Evolutionary conservation across 208 protist species (phyloP).

Genomic region (Vickermania spadyakhi): DNA sequence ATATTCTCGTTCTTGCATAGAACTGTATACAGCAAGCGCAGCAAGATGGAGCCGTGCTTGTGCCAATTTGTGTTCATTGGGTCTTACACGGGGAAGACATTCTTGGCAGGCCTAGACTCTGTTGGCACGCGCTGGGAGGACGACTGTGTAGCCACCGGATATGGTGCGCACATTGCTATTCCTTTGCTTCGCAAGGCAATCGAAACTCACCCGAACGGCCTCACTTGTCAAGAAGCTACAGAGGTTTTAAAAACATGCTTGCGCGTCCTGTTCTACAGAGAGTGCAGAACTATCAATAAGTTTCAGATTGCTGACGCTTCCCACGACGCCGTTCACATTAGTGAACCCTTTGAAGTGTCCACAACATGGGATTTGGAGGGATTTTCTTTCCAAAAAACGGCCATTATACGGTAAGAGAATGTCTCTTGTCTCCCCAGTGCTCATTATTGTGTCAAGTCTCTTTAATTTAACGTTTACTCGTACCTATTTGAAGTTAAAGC

Average conservation of each 20-base stretch:
- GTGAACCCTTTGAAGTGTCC: conserved; percentile 87
- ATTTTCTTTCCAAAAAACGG: conserved; percentile 79
- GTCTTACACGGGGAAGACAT: conserved; percentile 67
- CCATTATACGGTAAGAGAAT: conserved; percentile 73
- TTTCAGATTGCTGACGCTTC: conserved; percentile 87
- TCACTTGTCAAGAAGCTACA: conserved; percentile 83
- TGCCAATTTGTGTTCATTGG: conserved; percentile 94
- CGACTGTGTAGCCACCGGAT: conserved; percentile 91
- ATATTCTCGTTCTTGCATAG: conserved; percentile 92
- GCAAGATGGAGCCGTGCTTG: conserved; percentile 94
- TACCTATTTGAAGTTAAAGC: too few species aligned
- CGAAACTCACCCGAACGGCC: conserved; percentile 55
- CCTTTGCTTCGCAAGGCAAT: conserved; percentile 91
- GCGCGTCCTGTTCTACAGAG: conserved; percentile 95
- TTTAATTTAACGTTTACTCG: too few species aligned
- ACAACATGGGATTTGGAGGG: conserved; percentile 92
- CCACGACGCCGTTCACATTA: conserved; percentile 59
- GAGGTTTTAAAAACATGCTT: conserved; percentile 87
- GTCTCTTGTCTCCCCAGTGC: too few species aligned
- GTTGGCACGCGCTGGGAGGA: conserved; percentile 93
- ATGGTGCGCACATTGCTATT: conserved; percentile 92
- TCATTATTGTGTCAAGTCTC: too few species aligned
- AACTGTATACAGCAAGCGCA: conserved; percentile 91
- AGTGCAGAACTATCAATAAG: conserved; percentile 94
- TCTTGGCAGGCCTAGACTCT: conserved; percentile 93